Conservation (phyloP, 2,329 filamentous ascomycete species). For the Fusarium domesticum region DNA sequence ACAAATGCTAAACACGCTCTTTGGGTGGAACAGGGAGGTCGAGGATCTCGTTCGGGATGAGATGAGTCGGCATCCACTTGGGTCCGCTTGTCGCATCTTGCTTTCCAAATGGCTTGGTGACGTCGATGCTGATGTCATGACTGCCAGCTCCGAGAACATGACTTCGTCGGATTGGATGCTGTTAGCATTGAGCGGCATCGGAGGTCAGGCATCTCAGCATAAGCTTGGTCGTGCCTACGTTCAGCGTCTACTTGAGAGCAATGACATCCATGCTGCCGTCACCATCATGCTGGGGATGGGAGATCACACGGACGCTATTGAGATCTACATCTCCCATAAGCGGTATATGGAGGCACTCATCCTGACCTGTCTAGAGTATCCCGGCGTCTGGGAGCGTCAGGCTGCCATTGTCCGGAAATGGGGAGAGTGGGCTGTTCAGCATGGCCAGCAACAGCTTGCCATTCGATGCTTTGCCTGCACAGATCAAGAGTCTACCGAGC, state of each 20-base stretch:
- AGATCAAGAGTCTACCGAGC: slow-evolving; percentile 76
- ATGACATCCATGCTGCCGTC: slow-evolving; percentile 87
- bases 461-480: slow-evolving; percentile 93
- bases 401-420: slow-evolving; percentile 86
- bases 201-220: slow-evolving; percentile 70
- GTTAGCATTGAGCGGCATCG: slow-evolving; percentile 84
- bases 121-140: slow-evolving; percentile 75
- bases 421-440: slow-evolving; percentile 87
- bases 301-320: slow-evolving; percentile 90
- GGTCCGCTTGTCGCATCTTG: slow-evolving; percentile 76
- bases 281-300: slow-evolving; percentile 91
- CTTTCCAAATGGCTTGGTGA: slow-evolving; percentile 92
- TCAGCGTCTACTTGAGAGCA: slow-evolving; percentile 82
- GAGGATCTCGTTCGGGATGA: slow-evolving; percentile 82
- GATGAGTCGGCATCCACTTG: slow-evolving; percentile 66
- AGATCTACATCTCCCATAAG: slow-evolving; percentile 90
- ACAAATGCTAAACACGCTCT: slow-evolving; percentile 92
- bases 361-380: slow-evolving; percentile 77
- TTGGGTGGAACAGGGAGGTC: slow-evolving; percentile 89
- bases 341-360: slow-evolving; percentile 91
- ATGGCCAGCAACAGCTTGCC: slow-evolving; percentile 84
- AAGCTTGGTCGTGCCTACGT: slow-evolving; percentile 90
- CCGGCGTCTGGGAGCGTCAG: slow-evolving; percentile 86
- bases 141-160: slow-evolving; percentile 78
- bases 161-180: slow-evolving; percentile 97